These are phyloP conservation scores for Nemania diffusa DNA, from an alignment of 2,329 filamentous ascomycete genomes.

Conservation along the genomic window DNA sequence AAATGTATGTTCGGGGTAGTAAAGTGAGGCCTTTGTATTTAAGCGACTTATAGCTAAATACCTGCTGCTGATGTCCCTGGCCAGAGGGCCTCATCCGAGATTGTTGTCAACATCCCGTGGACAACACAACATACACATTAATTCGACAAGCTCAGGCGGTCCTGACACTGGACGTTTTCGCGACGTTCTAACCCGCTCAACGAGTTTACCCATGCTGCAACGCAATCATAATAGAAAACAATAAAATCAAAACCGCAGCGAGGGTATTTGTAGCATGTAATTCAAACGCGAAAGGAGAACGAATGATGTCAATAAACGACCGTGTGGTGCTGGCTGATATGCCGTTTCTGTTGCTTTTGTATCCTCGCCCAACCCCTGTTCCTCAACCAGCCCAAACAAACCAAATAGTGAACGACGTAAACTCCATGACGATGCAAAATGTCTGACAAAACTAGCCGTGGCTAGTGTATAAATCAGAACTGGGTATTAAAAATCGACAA, in stretches of 20 bases:
- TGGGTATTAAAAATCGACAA: conserved; percentile 23
- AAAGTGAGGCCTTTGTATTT: not conserved
- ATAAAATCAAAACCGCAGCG: conserved; percentile 42
- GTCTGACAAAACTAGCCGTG: conserved; percentile 27
- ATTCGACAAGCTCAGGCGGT: not conserved
- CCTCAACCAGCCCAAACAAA: conserved; percentile 31
- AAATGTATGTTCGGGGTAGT: not conserved
- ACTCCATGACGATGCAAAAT: conserved; percentile 47
- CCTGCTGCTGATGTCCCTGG: not conserved
- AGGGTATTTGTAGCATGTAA: conserved; percentile 46
- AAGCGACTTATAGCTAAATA: not conserved
- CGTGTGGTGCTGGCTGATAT: conserved; percentile 40
- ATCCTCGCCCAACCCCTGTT: conserved; percentile 33
- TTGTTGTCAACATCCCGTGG: conserved; percentile 1
- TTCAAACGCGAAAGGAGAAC: conserved; percentile 29
- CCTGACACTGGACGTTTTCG: not conserved
- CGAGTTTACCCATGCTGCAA: conserved; percentile 13
- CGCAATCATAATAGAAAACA: conserved; percentile 20
- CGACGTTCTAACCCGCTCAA: conserved; percentile 4
- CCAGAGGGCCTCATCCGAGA: not conserved
- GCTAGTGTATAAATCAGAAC: conserved; percentile 30
- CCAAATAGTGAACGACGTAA: conserved; percentile 32
- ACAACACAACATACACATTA: conserved; percentile 26
- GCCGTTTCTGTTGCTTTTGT: conserved; percentile 38
- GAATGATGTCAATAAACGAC: conserved; percentile 42